Evolutionary conservation across 805 yeast genomes (phyloP), one percentile per base, ranked within the genome.

Genomic region (Candida ipomoeae): DNA sequence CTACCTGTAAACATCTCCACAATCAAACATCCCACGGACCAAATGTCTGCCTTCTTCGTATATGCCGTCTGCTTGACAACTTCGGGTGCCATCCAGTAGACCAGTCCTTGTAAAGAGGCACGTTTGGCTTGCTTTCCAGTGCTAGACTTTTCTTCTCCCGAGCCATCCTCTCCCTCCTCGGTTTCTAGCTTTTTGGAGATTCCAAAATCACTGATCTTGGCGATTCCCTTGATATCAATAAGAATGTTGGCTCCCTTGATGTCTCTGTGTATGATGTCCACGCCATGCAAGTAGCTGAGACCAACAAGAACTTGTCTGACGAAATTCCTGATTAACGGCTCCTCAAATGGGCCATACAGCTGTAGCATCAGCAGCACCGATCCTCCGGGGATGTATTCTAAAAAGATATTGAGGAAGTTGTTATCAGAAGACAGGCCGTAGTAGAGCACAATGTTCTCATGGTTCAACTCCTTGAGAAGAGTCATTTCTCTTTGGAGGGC

Each of bases 11-110:
- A 84, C 96, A 94, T 90, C 67, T 94, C 99, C 33, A 94, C 84
- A 13, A 92, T 80, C 23, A 94, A 77, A 66, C 98, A 94, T 0
- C 98, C 99, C 8, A 95, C 85, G 0, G 97, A 89, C 99, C 99
- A 94, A 23, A 94, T 89, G 65, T 94, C 99, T 0, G 96, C 96
- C 66, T 89, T 89, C 36, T 86, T 84, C 1, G 98, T 92, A 48
- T 92, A 88, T 0, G 90, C 88, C 1, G 88, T 84, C 62, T 91
- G 97, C 61, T 90, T 89, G 15, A 94, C 98, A 7, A 94, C 98
- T 65, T 94, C 99, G 0, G 99, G 99, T 0, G 99, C 98, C 99
- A 94, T 94, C 98, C 99, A 94, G 63, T 85, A 94, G 0, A 92
- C 75, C 59, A 53, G 57, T 0, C 99, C 99, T 67, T 92, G 97